Evolutionary conservation across 768 basidiomycete species (phyloP).

Genomic region (Pholiota microspora): DNA sequence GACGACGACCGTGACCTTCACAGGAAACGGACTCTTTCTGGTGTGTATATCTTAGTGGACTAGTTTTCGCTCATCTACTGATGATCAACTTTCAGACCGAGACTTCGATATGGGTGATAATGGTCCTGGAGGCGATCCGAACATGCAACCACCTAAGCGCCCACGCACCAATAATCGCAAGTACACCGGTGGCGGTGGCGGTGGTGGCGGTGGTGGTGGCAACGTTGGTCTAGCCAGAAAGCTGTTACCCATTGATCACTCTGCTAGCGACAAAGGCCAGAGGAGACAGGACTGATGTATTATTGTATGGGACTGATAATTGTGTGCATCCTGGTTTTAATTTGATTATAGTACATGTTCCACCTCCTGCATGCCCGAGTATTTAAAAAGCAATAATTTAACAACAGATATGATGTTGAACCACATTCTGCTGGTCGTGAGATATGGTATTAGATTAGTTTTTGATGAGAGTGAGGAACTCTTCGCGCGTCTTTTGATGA

Average conservation of each 20-base stretch:
- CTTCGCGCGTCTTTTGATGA: slow-evolving; percentile 98
- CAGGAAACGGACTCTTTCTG: slow-evolving; percentile 68
- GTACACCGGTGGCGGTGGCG: slow-evolving; percentile 21
- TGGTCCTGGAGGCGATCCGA: slow-evolving; percentile 32
- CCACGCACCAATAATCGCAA: slow-evolving; percentile 52
- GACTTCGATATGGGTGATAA: slow-evolving; percentile 52
- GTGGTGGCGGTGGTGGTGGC: slow-evolving; percentile 32
- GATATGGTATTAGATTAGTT: slow-evolving; percentile 7
- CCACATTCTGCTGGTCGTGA: slow-evolving; percentile 1
- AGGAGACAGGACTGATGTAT: slow-evolving; percentile 51
- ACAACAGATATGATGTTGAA: slow-evolving; percentile 13
- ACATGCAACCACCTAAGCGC: slow-evolving; percentile 52
- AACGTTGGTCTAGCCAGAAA: slow-evolving; percentile 51
- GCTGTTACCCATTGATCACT: slow-evolving; percentile 60
- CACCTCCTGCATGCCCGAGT: background rate
- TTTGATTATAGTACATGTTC: slow-evolving; percentile 12
- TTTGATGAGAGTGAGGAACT: slow-evolving; percentile 88
- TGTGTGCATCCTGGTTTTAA: slow-evolving; percentile 7
- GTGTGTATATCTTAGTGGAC: slow-evolving; percentile 37
- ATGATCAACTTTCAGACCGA: slow-evolving; percentile 45
- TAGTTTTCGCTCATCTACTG: slow-evolving; percentile 5
- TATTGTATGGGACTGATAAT: slow-evolving; percentile 15
- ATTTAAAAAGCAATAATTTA: slow-evolving; percentile 13
- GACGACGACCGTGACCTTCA: slow-evolving; percentile 65
- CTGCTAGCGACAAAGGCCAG: slow-evolving; percentile 55